Base-by-base conservation (phyloP, 805 yeast genomes). In the Candida loeiensis region DNA sequence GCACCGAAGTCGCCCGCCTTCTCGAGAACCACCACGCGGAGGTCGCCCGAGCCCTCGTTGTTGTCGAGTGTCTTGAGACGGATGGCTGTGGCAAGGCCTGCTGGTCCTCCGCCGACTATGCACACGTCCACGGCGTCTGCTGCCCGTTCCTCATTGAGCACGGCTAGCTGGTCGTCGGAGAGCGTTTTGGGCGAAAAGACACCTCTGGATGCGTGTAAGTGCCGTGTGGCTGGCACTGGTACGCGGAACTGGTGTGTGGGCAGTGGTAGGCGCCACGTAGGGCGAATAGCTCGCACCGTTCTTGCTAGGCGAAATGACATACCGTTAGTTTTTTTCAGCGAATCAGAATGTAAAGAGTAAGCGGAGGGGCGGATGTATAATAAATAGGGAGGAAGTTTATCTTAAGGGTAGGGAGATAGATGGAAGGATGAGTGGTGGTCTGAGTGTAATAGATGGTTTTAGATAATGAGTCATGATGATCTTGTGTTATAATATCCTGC, bases 21-120 rank as follows among this genome's bases (percentile, higher is more conserved):
- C 53, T 93, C 99, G 28, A 93, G 66, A 1, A 93, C 88, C 7
- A 93, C 84, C 25, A 93, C 95, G 45, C 99, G 72, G 36, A 88
- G 64, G 36, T 80, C 84, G 15, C 86, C 84, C 17, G 66, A 66
- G 1, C 82, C 84, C 20, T 71, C 63, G 46, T 76, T 82, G 39
- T 73, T 66, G 55, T 90, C 96, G 25, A 91, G 64, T 58, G 90
- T 96, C 60, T 93, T 93, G 43, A 88, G 69, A 49, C 77, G 75
- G 46, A 93, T 93, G 9, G 98, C 98, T 2, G 99, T 83, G 1
- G 96, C 90, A 37, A 93, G 68, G 3, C 99, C 99, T 1, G 98
- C 95, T 5, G 98, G 98, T 0, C 99, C 99, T 25, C 95, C 98
- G 31, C 99, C 99, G 2, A 93, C 95, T 37, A 93, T 88, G 54